These are phyloP conservation scores for Aphanomyces cochlioides DNA, from an alignment of 352 stramenopile species.

Conservation along the genomic window DNA sequence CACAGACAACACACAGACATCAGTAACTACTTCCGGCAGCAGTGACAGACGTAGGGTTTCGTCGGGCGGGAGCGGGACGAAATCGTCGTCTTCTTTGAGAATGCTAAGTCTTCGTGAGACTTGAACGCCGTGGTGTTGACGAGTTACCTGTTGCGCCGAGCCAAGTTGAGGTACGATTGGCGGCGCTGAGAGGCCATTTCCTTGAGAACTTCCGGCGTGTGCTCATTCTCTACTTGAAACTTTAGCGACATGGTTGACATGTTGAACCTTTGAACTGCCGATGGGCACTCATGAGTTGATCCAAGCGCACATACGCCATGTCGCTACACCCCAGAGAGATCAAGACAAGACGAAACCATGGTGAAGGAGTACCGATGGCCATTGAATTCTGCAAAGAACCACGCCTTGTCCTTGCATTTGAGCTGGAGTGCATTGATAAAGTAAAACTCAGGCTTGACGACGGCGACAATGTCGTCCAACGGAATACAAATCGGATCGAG, in stretches of 20 bases:
- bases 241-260: neutral
- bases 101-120: constrained; percentile 10
- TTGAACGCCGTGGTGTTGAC: constrained; percentile 3
- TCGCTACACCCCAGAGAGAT: constrained; percentile 34
- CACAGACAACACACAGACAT: neutral
- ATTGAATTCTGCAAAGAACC: constrained; percentile 79
- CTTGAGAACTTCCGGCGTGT: constrained; percentile 27
- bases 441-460: constrained; percentile 81
- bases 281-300: constrained; percentile 66
- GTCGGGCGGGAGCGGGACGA: constrained; percentile 55
- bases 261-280: constrained; percentile 30
- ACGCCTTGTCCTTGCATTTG: constrained; percentile 58
- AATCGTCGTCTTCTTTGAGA: constrained; percentile 48
- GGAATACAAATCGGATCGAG: constrained; percentile 43
- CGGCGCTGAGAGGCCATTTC: constrained; percentile 30
- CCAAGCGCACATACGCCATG: constrained; percentile 60
- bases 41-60: constrained; percentile 34
- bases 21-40: neutral
- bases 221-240: constrained; percentile 18
- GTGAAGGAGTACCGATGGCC: constrained; percentile 37
- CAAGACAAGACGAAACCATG: too few relatives aligned
- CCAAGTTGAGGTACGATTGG: constrained; percentile 20
- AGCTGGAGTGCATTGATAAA: constrained; percentile 80
- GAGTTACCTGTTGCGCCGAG: constrained; percentile 8
- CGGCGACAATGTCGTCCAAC: constrained; percentile 54